Evolutionary conservation across 176 grass and related monocot genomes (phyloP).

Genomic region (Zea mays): DNA sequence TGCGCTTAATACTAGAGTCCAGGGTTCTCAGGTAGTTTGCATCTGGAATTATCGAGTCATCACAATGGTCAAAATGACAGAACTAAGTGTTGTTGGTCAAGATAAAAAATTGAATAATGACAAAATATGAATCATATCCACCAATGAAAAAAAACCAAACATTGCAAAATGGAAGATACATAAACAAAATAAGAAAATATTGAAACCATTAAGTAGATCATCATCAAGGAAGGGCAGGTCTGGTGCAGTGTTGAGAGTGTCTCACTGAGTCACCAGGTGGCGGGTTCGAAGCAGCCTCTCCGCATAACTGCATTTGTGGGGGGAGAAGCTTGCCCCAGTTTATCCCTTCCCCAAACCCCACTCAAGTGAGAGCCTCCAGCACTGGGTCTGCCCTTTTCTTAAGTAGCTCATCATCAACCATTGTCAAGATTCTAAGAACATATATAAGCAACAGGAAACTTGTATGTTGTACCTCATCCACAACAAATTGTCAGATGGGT

Average conservation of each 20-base stretch:
- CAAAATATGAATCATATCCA: conserved; percentile 8
- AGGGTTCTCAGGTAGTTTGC: conserved; percentile 77
- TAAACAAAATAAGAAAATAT: conserved; percentile 12
- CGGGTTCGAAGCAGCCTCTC: no score
- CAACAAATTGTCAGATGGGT: neutral
- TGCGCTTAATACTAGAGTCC: conserved; percentile 89
- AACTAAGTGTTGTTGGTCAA: neutral
- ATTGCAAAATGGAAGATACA: conserved; percentile 16
- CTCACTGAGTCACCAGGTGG: no score
- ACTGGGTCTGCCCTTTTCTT: no score
- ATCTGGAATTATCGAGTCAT: conserved; percentile 57
- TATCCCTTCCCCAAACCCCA: no score
- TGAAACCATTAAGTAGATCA: conserved; percentile 19
- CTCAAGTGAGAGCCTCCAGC: no score
- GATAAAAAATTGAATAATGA: no score
- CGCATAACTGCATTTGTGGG: no score
- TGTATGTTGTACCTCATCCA: neutral
- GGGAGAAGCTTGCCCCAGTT: no score
- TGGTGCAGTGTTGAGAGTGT: no score
- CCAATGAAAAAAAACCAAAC: conserved; percentile 22
- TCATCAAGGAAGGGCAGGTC: no score
- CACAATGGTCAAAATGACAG: conserved; percentile 24
- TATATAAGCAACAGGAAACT: conserved; percentile 5
- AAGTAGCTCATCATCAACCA: neutral
- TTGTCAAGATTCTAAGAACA: conserved; percentile 1